Evolutionary conservation across 1,284 basidiomycete species (phyloP).

Genomic region (Ganoderma leucocontextum): DNA sequence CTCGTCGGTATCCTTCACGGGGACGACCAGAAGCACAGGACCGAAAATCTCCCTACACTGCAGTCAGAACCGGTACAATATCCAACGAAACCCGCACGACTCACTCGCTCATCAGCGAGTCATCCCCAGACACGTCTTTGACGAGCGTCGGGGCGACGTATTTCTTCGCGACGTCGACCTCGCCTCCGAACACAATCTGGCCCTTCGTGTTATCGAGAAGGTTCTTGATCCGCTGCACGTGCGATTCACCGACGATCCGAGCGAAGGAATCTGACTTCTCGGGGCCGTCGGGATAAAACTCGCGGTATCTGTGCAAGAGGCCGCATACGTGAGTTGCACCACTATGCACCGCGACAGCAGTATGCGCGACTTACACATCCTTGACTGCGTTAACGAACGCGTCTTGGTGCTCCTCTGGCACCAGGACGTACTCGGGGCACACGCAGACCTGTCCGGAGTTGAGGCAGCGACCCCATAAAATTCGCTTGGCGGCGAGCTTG

Average conservation of each 20-base stretch:
- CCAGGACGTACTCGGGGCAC: constrained; percentile 85
- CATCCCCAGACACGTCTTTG: constrained; percentile 65
- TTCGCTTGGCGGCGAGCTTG: constrained; percentile 62
- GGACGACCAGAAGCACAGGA: constrained; percentile 72
- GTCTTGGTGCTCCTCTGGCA: constrained; percentile 69
- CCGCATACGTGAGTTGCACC: background rate
- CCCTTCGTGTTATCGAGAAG: constrained; percentile 78
- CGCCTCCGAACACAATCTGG: constrained; percentile 75
- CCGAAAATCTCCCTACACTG: constrained; percentile 47
- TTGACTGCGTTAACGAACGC: constrained; percentile 68
- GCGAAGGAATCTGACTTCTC: constrained; percentile 52
- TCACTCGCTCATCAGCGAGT: constrained; percentile 82
- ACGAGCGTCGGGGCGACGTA: constrained; percentile 78
- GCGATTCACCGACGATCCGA: constrained; percentile 59
- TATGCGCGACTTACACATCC: constrained; percentile 54
- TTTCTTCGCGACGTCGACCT: constrained; percentile 62
- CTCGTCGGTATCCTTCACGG: constrained; percentile 75
- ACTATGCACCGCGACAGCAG: constrained; percentile 1
- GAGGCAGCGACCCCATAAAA: constrained; percentile 83
- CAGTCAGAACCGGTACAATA: background rate
- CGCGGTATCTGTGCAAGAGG: constrained; percentile 50
- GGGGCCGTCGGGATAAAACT: constrained; percentile 62
- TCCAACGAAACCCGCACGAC: background rate
- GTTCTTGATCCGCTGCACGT: constrained; percentile 69
- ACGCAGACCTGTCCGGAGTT: constrained; percentile 81